phyloP scores from a whole-genome alignment of 306 rosid species.

The Fagus crenata region DNA sequence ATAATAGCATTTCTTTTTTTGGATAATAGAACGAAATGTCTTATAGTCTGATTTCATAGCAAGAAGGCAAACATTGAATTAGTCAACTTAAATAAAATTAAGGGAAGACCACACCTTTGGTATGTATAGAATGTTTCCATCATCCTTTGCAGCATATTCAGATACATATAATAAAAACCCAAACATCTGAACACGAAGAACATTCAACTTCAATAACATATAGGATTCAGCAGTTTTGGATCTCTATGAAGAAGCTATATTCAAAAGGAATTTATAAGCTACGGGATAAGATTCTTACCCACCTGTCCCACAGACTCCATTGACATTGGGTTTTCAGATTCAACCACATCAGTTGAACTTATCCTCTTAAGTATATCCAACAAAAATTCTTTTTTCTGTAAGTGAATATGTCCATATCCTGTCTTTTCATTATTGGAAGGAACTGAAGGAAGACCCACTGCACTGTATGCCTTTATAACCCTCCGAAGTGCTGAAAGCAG shows the following conservation, averaged over 20 bases:
- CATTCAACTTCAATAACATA: constrained; percentile 24
- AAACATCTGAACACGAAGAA: constrained; percentile 61
- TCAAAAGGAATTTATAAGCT: not conserved
- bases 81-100: not conserved
- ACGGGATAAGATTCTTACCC: constrained; percentile 15
- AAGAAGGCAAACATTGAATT: not conserved
- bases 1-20: not conserved
- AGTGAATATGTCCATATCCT: constrained; percentile 64
- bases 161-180: constrained; percentile 73
- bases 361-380: constrained; percentile 55
- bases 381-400: constrained; percentile 47
- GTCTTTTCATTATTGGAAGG: constrained; percentile 64
- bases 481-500: constrained; percentile 70
- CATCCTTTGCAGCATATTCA: constrained; percentile 51
- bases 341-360: constrained; percentile 42
- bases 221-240: constrained; percentile 28
- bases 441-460: constrained; percentile 57
- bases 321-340: constrained; percentile 69
- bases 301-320: constrained; percentile 92
- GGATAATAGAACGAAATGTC: not conserved
- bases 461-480: constrained; percentile 61
- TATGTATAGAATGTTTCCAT: constrained; percentile 52
- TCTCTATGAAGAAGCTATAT: constrained; percentile 19
- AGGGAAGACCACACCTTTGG: constrained; percentile 50
- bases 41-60: not conserved